phyloP scores from a whole-genome alignment of 2,329 filamentous ascomycete species.

The Arthrobotrys sphaeroides region DNA sequence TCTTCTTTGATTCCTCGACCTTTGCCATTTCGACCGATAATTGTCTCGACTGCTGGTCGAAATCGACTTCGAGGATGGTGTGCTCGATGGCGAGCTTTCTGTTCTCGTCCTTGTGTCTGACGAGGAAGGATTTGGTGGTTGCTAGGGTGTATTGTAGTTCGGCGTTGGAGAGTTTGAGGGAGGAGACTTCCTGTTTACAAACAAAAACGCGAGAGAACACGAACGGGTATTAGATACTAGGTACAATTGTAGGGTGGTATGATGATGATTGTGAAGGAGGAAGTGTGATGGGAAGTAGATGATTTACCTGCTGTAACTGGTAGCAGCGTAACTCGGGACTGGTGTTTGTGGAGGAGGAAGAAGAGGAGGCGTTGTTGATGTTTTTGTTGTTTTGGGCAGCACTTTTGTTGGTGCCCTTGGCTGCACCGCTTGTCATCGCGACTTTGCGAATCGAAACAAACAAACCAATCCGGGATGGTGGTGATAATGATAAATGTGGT shows the following conservation, averaged over 20 bases:
- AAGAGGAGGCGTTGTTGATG: conserved; percentile 41
- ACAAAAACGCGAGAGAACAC: not conserved
- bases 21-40: conserved; percentile 45
- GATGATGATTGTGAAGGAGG: not conserved
- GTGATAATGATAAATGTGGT: no score
- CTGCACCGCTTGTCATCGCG: conserved; percentile 51
- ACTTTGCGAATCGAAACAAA: conserved; percentile 17
- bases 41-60: conserved; percentile 39
- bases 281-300: not conserved
- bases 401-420: conserved; percentile 37
- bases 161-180: conserved; percentile 43
- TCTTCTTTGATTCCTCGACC: conserved; percentile 35
- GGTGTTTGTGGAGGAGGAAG: conserved; percentile 1
- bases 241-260: not conserved
- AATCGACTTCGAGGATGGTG: conserved; percentile 44
- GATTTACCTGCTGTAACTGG: conserved; percentile 50
- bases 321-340: conserved; percentile 44
- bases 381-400: conserved; percentile 40
- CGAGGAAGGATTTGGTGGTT: conserved; percentile 33
- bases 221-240: not conserved
- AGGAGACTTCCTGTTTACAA: conserved; percentile 36
- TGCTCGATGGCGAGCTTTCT: conserved; percentile 43
- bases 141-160: conserved; percentile 52
- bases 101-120: conserved; percentile 43
- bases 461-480: not conserved